Base-by-base conservation (phyloP, 768 basidiomycete genomes). In the Termitomyces eurrhizus region DNA sequence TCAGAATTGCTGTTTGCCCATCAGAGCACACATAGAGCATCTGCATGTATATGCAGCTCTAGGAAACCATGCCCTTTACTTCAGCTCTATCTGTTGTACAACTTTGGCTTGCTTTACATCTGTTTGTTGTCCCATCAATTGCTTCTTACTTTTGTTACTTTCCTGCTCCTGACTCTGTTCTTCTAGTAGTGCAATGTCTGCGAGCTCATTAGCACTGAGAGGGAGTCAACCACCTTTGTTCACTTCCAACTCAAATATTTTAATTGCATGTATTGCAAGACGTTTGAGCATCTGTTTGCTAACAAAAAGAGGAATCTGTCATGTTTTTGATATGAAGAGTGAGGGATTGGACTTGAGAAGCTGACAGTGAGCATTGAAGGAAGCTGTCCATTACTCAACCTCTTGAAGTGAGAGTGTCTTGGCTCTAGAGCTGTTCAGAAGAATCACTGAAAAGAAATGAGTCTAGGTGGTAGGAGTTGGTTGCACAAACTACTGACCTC, bases 31-130 rank as follows among this genome's bases (percentile, higher is more conserved):
- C 92, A 88, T 26, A 99, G 77, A 7, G 96, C 94, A 70, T 98
- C 93, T 6, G 89, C 86, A 66, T 99, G 97, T 32, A 78, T 83
- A 52, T 86, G 77, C 83, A 97, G 83, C 77, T 98, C 96, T 36
- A 98, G 69, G 76, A 99, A 98, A 11, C 96, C 97, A 67, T 98
- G 98, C 1, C 97, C 96, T 70, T 91, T 93, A 67, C 90, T 92
- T 56, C 89, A 83, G 88, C 64, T 97, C 95, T 12, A 80, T 77
- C 72, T 93, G 90, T 12, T 96, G 87, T 14, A 97, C 88, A 62
- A 99, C 89, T 77, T 99, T 99, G 18, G 90, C 80, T 73, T 99
- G 97, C 66, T 89, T 88, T 46, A 98, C 91, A 9, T 80, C 78
- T 14, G 67, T 74, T 57, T 53, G 70, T 64, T 65, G 74, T 56